Evolutionary conservation across 108 stramenopile genomes (phyloP).

Genomic region (Craspedostauros australis): DNA sequence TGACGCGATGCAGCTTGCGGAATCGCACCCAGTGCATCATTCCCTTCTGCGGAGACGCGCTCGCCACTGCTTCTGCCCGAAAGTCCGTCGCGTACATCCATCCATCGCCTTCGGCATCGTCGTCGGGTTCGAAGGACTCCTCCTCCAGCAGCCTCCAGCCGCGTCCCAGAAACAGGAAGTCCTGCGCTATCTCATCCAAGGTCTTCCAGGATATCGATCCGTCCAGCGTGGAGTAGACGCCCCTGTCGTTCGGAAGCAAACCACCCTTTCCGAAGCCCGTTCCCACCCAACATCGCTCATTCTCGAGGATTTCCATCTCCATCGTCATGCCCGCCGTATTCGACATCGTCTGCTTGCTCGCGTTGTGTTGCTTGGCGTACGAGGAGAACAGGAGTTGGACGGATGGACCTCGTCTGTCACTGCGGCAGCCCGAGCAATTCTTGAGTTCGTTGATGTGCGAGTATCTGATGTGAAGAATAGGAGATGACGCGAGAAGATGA

Average conservation of each 20-base stretch:
- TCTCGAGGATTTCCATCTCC: slow-evolving; percentile 59
- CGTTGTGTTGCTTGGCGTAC: no score
- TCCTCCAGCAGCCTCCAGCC: slow-evolving; percentile 34
- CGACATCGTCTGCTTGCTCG: no score
- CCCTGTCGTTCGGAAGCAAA: slow-evolving; percentile 52
- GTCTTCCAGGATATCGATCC: slow-evolving; percentile 51
- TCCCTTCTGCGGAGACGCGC: slow-evolving; percentile 37
- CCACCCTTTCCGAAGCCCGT: slow-evolving; percentile 47
- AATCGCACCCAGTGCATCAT: slow-evolving; percentile 48
- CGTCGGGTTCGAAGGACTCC: slow-evolving; percentile 15
- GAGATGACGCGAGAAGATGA: no score
- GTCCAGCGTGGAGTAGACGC: slow-evolving; percentile 42
- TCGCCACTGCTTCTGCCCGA: slow-evolving; percentile 18
- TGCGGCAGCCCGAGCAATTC: no score
- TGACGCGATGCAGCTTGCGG: slow-evolving; percentile 35
- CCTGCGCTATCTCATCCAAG: slow-evolving; percentile 32
- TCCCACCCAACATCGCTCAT: slow-evolving; percentile 59
- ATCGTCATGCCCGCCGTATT: no score
- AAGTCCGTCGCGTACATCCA: slow-evolving; percentile 59
- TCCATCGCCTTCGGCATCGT: slow-evolving; percentile 29
- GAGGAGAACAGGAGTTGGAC: no score
- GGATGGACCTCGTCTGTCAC: no score
- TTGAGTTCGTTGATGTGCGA: no score
- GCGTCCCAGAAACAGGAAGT: slow-evolving; percentile 26
- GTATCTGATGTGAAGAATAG: no score